phyloP scores from a whole-genome alignment of 73 alveolate species.

The Tetrahymena elliotti region DNA sequence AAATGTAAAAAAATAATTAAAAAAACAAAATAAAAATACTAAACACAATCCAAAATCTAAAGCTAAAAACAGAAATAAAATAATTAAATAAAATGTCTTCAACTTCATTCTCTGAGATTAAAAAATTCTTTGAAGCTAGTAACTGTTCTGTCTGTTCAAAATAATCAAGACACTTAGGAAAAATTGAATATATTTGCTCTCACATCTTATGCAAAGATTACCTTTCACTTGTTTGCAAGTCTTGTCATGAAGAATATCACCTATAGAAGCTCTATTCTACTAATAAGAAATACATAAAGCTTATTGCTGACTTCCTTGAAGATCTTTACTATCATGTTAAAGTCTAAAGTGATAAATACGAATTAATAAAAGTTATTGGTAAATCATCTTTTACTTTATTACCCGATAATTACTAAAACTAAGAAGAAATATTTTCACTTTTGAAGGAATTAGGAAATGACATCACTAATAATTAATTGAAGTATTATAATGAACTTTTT shows the following conservation, averaged over 20 bases:
- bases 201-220: background rate
- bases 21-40: background rate
- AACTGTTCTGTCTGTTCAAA: background rate
- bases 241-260: background rate
- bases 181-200: background rate
- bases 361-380: background rate
- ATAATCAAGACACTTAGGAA: background rate
- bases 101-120: background rate
- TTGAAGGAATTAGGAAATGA: background rate
- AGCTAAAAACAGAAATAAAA: too few relatives aligned
- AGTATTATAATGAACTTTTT: background rate
- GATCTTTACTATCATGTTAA: background rate
- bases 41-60: background rate
- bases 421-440: background rate
- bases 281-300: background rate
- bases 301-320: background rate
- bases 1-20: background rate
- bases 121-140: background rate
- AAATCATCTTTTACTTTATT: background rate
- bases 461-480: background rate
- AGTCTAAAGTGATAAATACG: background rate
- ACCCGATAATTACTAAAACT: background rate
- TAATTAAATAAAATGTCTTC: background rate
- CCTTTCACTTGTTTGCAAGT: background rate
- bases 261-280: background rate